A percentile compares a stretch with the other conserved stretches of the same genome.
Conservation (phyloP, 1,284 basidiomycete genomes). For the Leccinum fuscescens region DNA sequence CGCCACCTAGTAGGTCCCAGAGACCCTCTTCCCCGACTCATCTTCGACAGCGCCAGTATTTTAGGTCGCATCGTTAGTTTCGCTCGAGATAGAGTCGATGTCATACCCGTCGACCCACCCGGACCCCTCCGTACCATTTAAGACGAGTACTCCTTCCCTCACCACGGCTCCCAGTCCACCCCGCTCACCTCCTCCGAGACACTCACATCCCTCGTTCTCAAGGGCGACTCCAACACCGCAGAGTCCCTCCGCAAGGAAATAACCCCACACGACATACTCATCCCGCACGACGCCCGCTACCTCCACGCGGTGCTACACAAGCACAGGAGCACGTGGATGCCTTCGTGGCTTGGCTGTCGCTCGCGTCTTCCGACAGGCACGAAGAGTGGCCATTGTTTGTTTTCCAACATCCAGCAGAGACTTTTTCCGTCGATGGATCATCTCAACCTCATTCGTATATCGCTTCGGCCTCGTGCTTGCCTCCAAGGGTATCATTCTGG, state of each 20-base stretch:
- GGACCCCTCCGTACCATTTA: too few relatives aligned
- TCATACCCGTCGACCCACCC: too few relatives aligned
- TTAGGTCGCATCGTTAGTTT: too few relatives aligned
- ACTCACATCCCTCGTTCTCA: too few relatives aligned
- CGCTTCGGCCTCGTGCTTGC: conserved; percentile 29
- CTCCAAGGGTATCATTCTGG: conserved; percentile 27
- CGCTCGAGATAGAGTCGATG: too few relatives aligned
- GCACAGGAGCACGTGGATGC: conserved; percentile 13
- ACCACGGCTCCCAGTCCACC: too few relatives aligned
- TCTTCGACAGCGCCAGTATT: too few relatives aligned
- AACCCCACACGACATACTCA: conserved; percentile 19
- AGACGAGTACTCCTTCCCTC: too few relatives aligned
- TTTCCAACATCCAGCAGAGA: conserved; percentile 21
- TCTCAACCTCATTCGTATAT: conserved; percentile 27
- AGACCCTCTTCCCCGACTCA: too few relatives aligned
- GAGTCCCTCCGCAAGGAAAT: conserved; percentile 28
- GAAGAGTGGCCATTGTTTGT: conserved; percentile 13
- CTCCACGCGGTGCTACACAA: conserved; percentile 25
- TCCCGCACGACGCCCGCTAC: conserved; percentile 24
- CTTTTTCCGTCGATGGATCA: conserved; percentile 28
- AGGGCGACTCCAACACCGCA: conserved; percentile 9
- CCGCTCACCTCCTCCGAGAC: too few relatives aligned
- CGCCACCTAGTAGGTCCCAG: too few relatives aligned
- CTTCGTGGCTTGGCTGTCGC: conserved; percentile 29
- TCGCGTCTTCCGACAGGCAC: conserved; percentile 3